phyloP scores from a whole-genome alignment of 257 asterid genomes.

The Leonotis leonurus region DNA sequence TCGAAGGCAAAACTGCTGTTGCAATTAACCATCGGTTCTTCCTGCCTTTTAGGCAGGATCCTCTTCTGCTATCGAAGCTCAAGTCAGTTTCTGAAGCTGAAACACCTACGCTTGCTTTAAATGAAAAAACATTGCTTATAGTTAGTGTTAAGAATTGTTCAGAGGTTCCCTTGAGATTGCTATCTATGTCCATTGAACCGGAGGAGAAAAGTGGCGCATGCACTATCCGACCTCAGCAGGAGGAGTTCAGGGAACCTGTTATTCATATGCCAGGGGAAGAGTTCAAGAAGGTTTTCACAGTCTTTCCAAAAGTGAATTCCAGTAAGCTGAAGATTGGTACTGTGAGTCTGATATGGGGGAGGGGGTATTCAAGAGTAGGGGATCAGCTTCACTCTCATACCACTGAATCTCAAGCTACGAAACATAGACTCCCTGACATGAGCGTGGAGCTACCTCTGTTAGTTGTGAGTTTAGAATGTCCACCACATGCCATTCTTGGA shows the following conservation, averaged over 20 bases:
- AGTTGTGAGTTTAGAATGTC: slow-evolving; percentile 60
- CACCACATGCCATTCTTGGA: slow-evolving; percentile 81
- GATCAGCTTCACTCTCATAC: slow-evolving; percentile 17
- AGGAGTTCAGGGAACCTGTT: slow-evolving; percentile 36
- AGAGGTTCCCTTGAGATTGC: slow-evolving; percentile 68
- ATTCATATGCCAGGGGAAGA: slow-evolving; percentile 83
- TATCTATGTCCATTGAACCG: slow-evolving; percentile 62
- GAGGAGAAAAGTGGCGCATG: slow-evolving; percentile 39
- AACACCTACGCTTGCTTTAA: slow-evolving; percentile 53
- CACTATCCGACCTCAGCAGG: slow-evolving; percentile 42
- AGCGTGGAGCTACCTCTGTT: slow-evolving; percentile 66
- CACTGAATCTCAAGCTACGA: slow-evolving; percentile 47
- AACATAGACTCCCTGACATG: slow-evolving; percentile 68
- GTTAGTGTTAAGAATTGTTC: slow-evolving; percentile 75
- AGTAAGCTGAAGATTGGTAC: slow-evolving; percentile 48
- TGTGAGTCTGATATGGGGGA: slow-evolving; percentile 69
- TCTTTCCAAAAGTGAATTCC: slow-evolving; percentile 47
- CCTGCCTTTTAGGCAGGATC: slow-evolving; percentile 79
- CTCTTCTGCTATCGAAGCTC: slow-evolving; percentile 67
- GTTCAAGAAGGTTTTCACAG: slow-evolving; percentile 74
- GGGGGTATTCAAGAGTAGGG: slow-evolving; percentile 38
- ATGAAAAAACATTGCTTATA: slow-evolving; percentile 64
- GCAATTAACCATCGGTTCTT: slow-evolving; percentile 60
- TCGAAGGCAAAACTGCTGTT: slow-evolving; percentile 86
- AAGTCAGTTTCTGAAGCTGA: slow-evolving; percentile 52